These are phyloP conservation scores for Gloeophyllum trabeum DNA, from an alignment of 768 basidiomycete genomes.

Conservation along the genomic window DNA sequence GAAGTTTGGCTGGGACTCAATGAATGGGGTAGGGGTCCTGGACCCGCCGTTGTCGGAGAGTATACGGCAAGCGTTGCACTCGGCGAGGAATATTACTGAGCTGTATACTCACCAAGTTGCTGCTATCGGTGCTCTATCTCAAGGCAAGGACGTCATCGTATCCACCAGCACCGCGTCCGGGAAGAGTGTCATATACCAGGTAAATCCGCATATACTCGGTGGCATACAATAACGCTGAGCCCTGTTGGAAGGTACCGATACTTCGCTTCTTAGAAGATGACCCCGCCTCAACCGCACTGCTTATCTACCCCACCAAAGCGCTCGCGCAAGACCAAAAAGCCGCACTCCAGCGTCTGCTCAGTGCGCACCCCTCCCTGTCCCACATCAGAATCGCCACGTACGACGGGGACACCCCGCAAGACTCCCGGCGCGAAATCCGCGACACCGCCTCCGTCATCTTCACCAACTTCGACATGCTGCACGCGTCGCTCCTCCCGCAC, in stretches of 20 bases:
- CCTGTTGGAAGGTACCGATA: slow-evolving; percentile 47
- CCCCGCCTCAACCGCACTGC: slow-evolving; percentile 53
- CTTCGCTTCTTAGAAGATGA: slow-evolving; percentile 56
- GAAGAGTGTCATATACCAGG: slow-evolving; percentile 84
- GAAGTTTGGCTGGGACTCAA: neutral
- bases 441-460: slow-evolving; percentile 72
- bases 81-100: slow-evolving; percentile 46
- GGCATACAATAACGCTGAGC: neutral
- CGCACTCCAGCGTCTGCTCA: slow-evolving; percentile 58
- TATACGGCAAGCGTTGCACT: slow-evolving; percentile 42
- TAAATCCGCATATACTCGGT: slow-evolving; percentile 12
- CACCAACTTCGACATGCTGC: slow-evolving; percentile 87
- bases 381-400: slow-evolving; percentile 66
- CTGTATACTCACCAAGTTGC: slow-evolving; percentile 64
- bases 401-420: slow-evolving; percentile 80
- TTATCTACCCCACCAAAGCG: slow-evolving; percentile 88
- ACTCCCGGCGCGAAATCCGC: slow-evolving; percentile 52
- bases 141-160: slow-evolving; percentile 65
- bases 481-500: slow-evolving; percentile 74
- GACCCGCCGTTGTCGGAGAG: slow-evolving; percentile 45
- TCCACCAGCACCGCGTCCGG: slow-evolving; percentile 88
- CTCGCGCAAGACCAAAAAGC: slow-evolving; percentile 80
- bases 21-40: slow-evolving; percentile 26
- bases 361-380: slow-evolving; percentile 47
- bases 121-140: slow-evolving; percentile 54